phyloP scores from a whole-genome alignment of 2,329 filamentous ascomycete genomes.

The Neofusicoccum sp. region DNA sequence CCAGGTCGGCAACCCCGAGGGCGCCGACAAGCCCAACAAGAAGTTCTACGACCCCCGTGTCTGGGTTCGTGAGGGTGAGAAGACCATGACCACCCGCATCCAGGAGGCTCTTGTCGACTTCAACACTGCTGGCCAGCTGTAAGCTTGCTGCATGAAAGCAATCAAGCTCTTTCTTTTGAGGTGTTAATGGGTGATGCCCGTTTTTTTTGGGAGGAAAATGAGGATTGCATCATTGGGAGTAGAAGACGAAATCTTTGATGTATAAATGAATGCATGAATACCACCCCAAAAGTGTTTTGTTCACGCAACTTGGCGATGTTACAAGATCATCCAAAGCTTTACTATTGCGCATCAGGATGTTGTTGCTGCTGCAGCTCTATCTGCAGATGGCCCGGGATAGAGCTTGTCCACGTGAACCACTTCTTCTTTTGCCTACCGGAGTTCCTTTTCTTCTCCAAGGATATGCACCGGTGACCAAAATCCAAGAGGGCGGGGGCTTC shows the following conservation, averaged over 20 bases:
- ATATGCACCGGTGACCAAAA: too few relatives aligned
- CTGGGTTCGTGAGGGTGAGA: conserved; percentile 96
- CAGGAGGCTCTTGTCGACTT: conserved; percentile 84
- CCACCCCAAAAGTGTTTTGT: not conserved
- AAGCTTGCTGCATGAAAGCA: conserved; percentile 31
- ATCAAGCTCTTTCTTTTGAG: not conserved
- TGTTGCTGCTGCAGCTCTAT: too few relatives aligned
- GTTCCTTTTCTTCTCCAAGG: too few relatives aligned
- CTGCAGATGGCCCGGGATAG: too few relatives aligned
- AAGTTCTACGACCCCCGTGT: conserved; percentile 79
- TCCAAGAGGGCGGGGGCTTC: too few relatives aligned
- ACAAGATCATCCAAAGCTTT: too few relatives aligned
- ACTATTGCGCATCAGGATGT: too few relatives aligned
- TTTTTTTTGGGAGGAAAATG: not conserved
- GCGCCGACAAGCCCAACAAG: conserved; percentile 98
- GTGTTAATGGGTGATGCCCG: conserved; percentile 1
- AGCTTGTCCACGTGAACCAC: too few relatives aligned
- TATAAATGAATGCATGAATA: conserved; percentile 18
- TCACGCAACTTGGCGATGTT: too few relatives aligned
- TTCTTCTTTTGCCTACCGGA: too few relatives aligned
- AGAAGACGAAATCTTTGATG: conserved; percentile 11
- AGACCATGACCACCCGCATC: conserved; percentile 87
- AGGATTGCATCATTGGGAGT: conserved; percentile 11
- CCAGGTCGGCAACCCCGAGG: conserved; percentile 92
- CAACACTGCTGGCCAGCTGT: conserved; percentile 77